These are phyloP conservation scores for Toxicodendron radicans DNA, from an alignment of 345 rosid genomes.

Conservation along the genomic window DNA sequence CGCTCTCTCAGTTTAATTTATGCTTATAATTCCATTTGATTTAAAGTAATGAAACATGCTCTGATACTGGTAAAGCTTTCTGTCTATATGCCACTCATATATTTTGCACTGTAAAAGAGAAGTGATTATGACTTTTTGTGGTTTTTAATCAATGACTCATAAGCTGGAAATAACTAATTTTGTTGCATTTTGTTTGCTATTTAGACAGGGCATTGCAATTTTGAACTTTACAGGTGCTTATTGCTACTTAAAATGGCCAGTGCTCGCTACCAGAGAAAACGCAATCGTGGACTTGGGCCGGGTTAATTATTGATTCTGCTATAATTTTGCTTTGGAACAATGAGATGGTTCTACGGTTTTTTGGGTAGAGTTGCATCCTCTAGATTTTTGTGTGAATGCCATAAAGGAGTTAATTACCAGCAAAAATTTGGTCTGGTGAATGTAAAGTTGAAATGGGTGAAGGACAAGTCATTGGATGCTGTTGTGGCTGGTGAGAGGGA, in stretches of 20 bases:
- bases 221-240: no score
- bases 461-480: constrained; percentile 65
- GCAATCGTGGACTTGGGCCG: not conserved
- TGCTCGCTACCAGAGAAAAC: not conserved
- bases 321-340: not conserved
- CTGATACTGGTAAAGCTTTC: no score
- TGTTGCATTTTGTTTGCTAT: no score
- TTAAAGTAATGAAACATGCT: no score
- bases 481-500: constrained; percentile 55
- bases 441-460: constrained; percentile 83
- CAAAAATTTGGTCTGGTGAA: constrained; percentile 63
- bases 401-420: constrained; percentile 40
- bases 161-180: no score
- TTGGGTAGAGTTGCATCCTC: constrained; percentile 17
- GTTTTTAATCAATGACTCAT: no score
- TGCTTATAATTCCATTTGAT: no score
- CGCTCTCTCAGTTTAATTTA: no score
- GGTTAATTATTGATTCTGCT: not conserved
- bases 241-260: not conserved
- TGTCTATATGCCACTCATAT: no score
- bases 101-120: no score
- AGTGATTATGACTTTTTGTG: no score
- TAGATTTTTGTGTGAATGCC: constrained; percentile 31
- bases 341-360: constrained; percentile 43
- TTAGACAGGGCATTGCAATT: no score